phyloP scores from a whole-genome alignment of 306 rosid genomes.

The Potentilla sterilis region DNA sequence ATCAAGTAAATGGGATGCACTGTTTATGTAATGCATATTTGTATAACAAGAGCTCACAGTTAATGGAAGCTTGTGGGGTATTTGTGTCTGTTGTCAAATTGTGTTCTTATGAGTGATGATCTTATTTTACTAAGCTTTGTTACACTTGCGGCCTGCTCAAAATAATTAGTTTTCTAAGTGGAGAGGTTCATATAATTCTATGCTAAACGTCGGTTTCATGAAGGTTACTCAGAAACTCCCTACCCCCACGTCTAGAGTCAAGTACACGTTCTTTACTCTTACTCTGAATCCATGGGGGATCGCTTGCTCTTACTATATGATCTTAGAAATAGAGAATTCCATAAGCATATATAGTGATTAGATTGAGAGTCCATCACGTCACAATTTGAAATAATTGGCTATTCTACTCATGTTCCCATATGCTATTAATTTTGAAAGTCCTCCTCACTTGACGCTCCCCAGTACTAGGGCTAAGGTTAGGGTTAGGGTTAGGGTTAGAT shows the following conservation, averaged over 20 bases:
- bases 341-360: too few relatives aligned
- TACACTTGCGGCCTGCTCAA: background rate
- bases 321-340: background rate
- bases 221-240: background rate
- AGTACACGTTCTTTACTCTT: background rate
- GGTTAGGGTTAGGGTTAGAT: background rate
- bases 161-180: background rate
- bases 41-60: slow-evolving; percentile 17
- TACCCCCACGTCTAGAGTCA: background rate
- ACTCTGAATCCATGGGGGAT: background rate
- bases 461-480: background rate
- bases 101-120: background rate
- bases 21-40: slow-evolving; percentile 25
- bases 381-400: background rate
- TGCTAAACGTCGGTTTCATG: too few relatives aligned
- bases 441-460: background rate
- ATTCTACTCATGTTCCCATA: background rate
- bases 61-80: slow-evolving; percentile 38
- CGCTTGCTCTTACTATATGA: background rate
- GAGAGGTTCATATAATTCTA: background rate
- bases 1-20: slow-evolving; percentile 33
- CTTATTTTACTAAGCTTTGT: slow-evolving; percentile 9
- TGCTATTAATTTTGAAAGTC: background rate
- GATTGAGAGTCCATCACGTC: background rate
- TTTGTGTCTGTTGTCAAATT: slow-evolving; percentile 32